Evolutionary conservation across 2,329 filamentous ascomycete genomes (phyloP), one percentile per base, ranked within the genome.

Genomic region (Chaetomiaceae sp.): DNA sequence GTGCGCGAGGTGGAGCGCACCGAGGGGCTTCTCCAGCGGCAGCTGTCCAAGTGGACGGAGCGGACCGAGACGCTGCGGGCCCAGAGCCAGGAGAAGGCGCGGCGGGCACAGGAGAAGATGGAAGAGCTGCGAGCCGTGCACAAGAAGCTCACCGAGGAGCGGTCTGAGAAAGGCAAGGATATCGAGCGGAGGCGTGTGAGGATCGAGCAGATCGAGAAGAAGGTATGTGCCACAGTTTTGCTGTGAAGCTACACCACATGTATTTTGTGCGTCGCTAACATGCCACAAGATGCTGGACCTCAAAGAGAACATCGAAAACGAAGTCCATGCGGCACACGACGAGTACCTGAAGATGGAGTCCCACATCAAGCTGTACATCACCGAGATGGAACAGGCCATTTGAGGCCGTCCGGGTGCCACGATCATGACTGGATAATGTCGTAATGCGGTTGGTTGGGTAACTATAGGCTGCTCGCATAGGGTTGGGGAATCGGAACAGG

Each of bases 121-220:
- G 89, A 96, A 63, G 87, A 93, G 69, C 74, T 99, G 50, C 79
- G 88, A 49, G 82, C 78, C 4, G 79, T 90, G 41, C 92, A 99
- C 68, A 82, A 82, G 63, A 83, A 83, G 65, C 73, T 97, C 54
- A 87, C 86, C 0, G 87, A 92, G 64, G 92, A 99, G 74, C 79
- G 91, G 56, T 81, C 80, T 1, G 89, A 93, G 48, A 95, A 95
- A 71, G 85, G 86, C 30, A 85, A 89, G 51, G 92, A 97, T 64
- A 95, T 97, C 73, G 93, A 99, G 74, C 83, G 87, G 65, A 78
- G 91, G 62, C 82, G 88, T 60, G 89, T 96, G n/a, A 78, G 91
- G 54, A 97, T 99, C 57, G 93, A 99, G 71, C 90, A 96, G 73
- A 96, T 89, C 8, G 92, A 97, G 78, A 97, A 97, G 74, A 97